phyloP scores from a whole-genome alignment of 306 rosid species.

The Senna siamea region DNA sequence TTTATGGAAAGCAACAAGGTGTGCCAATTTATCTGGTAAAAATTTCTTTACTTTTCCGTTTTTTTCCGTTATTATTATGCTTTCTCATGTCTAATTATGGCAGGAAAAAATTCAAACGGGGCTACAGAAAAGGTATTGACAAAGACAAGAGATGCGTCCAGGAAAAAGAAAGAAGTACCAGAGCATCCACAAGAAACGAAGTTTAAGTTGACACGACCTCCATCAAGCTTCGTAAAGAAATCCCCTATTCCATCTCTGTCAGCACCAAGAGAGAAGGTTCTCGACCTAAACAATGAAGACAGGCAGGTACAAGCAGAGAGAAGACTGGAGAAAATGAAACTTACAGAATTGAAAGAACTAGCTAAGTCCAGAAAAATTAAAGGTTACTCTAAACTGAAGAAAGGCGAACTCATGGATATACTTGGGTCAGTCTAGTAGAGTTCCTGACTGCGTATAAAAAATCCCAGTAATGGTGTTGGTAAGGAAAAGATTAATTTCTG shows the following conservation, averaged over 20 bases:
- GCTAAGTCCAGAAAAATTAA: constrained; percentile 63
- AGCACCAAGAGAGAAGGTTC: constrained; percentile 23
- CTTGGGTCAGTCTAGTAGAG: neutral
- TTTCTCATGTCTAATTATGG: constrained; percentile 18
- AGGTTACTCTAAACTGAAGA: constrained; percentile 71
- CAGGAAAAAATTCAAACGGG: constrained; percentile 40
- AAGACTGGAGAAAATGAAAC: constrained; percentile 55
- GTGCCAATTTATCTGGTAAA: too few species aligned
- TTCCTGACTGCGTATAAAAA: neutral
- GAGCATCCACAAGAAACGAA: constrained; percentile 22
- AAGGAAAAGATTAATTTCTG: neutral
- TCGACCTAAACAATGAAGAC: constrained; percentile 20
- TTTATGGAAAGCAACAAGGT: neutral
- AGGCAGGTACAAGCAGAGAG: constrained; percentile 37
- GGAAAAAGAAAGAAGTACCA: constrained; percentile 29
- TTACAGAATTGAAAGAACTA: constrained; percentile 54
- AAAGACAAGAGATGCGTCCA: constrained; percentile 26
- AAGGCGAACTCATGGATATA: constrained; percentile 49
- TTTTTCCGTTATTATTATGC: neutral
- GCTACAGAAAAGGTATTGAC: constrained; percentile 15
- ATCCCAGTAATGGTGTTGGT: neutral
- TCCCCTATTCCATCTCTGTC: constrained; percentile 60
- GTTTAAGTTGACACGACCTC: constrained; percentile 45
- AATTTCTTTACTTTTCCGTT: too few species aligned
- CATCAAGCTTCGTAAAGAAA: constrained; percentile 59